A percentile compares a stretch with the other conserved stretches of the same genome.
These are phyloP conservation scores for Jamesozyma spencerorum DNA, from an alignment of 805 yeast species.

Conservation along the genomic window DNA sequence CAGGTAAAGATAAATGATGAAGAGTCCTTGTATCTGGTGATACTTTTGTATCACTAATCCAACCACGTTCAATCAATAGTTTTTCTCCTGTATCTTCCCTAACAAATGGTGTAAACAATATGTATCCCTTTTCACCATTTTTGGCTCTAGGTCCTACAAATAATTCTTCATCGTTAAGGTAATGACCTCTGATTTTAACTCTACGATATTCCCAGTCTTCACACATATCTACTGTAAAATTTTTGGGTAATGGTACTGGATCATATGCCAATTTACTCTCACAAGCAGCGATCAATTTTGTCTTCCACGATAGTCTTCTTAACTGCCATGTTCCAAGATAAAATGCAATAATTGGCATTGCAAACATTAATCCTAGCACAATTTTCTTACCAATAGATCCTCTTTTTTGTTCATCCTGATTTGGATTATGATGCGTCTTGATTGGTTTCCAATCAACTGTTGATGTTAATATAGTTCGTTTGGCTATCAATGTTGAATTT, in stretches of 20 bases:
- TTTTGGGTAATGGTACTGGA: constrained; percentile 62
- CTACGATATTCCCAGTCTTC: constrained; percentile 73
- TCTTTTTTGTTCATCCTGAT: constrained; percentile 31
- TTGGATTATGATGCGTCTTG: constrained; percentile 35
- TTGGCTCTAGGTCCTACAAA: constrained; percentile 83
- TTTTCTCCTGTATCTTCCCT: constrained; percentile 53
- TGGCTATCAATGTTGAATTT: not conserved
- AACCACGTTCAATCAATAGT: constrained; percentile 80
- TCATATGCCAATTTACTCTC: constrained; percentile 72
- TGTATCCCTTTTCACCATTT: constrained; percentile 68
- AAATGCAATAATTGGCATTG: constrained; percentile 84
- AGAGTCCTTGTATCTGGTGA: constrained; percentile 50
- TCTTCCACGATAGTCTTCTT: constrained; percentile 79
- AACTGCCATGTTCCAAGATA: constrained; percentile 92
- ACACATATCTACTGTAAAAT: constrained; percentile 54
- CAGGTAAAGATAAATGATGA: constrained; percentile 67
- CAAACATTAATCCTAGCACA: constrained; percentile 34
- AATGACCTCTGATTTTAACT: constrained; percentile 67
- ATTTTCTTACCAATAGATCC: constrained; percentile 22
- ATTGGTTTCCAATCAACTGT: constrained; percentile 82
- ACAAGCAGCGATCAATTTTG: constrained; percentile 65
- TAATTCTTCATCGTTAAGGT: constrained; percentile 77
- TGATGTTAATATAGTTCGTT: constrained; percentile 46
- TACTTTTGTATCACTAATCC: constrained; percentile 65
- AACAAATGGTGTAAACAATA: constrained; percentile 71